Conservation (phyloP, 441 rosid genomes). For the Aleurites moluccanus region DNA sequence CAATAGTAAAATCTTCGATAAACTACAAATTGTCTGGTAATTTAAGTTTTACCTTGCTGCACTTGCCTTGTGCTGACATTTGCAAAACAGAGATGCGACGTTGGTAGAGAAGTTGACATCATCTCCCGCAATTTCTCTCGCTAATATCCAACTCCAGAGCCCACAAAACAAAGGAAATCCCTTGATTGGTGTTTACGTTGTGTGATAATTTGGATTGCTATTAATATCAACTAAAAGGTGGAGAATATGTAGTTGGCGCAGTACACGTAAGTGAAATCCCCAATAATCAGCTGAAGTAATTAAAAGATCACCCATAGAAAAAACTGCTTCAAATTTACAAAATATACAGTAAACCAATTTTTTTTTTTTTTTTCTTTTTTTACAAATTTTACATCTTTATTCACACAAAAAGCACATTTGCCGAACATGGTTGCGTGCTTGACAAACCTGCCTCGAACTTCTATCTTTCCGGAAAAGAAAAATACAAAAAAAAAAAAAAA, state of each 20-base stretch:
- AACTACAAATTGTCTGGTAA: too few species aligned
- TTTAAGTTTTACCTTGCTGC: too few species aligned
- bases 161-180: too few species aligned
- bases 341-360: constrained; percentile 2
- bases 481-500: neutral
- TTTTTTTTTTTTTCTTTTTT: neutral
- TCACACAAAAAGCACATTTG: constrained; percentile 10
- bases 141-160: too few species aligned
- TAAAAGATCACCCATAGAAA: neutral
- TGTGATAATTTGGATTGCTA: too few species aligned
- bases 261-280: neutral
- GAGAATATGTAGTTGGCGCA: neutral
- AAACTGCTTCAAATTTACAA: neutral
- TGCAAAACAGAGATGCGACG: too few species aligned
- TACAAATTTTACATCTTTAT: constrained; percentile 14
- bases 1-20: too few species aligned
- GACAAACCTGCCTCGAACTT: constrained; percentile 19
- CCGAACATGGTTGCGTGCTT: constrained; percentile 9
- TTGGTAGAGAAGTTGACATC: too few species aligned
- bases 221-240: neutral
- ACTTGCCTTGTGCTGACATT: too few species aligned
- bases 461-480: constrained; percentile 3
- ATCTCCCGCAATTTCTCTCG: too few species aligned
- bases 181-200: too few species aligned
- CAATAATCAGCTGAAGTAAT: neutral